phyloP scores from a whole-genome alignment of 2,329 filamentous ascomycete species.

The Capronia americana region DNA sequence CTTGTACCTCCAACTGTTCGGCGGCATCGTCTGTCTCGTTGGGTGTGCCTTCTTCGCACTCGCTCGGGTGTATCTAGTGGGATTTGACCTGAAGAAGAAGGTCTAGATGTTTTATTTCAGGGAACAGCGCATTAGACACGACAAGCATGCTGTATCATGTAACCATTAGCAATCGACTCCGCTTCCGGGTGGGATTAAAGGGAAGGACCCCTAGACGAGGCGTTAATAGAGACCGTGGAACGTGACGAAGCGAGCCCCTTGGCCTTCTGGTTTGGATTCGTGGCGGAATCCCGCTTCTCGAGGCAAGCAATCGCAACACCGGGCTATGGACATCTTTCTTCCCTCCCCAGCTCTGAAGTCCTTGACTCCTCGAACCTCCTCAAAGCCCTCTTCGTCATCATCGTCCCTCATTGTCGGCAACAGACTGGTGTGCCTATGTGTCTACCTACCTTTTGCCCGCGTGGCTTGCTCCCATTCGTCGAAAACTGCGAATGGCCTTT shows the following conservation, averaged over 20 bases:
- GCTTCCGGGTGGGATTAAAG: background rate
- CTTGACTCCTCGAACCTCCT: background rate
- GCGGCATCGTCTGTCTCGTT: conserved; percentile 60
- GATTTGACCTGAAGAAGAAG: conserved; percentile 41
- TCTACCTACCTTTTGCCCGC: no score
- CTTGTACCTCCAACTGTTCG: conserved; percentile 69
- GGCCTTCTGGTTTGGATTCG: background rate
- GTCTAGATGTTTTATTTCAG: conserved; percentile 34
- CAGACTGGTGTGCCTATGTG: no score
- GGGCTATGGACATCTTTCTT: background rate
- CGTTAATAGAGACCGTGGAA: background rate
- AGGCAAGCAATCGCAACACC: background rate
- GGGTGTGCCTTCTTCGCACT: conserved; percentile 51
- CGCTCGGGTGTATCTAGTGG: conserved; percentile 47
- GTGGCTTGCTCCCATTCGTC: background rate
- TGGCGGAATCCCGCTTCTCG: background rate
- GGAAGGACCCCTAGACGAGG: background rate
- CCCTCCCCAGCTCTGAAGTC: background rate
- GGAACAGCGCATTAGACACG: background rate
- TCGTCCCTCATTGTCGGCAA: no score
- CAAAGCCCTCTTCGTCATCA: no score
- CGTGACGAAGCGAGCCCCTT: background rate
- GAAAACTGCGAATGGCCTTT: background rate
- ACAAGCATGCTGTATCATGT: conserved; percentile 5
- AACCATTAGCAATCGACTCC: background rate